Percentiles rank a stretch among this genome's conserved stretches.
Conservation (phyloP, 1,139 yeast species). For the Blastobotrys serpentis region DNA sequence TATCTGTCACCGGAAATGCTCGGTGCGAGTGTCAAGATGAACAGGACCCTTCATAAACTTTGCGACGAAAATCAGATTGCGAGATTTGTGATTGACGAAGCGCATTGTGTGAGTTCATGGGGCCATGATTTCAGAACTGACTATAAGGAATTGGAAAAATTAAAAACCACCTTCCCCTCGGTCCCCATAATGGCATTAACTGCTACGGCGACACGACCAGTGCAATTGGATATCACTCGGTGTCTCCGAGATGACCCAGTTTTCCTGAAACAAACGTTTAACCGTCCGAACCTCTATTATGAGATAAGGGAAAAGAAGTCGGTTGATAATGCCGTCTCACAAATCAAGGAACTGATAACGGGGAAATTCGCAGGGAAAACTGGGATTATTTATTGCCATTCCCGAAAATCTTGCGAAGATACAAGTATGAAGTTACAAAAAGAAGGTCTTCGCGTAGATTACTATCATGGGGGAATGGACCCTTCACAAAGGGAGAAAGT, state of each 20-base stretch:
- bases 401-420: constrained; percentile 84
- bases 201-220: constrained; percentile 95
- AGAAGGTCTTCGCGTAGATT: constrained; percentile 54
- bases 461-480: constrained; percentile 92
- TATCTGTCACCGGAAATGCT: constrained; percentile 97
- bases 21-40: constrained; percentile 70
- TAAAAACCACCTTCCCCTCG: constrained; percentile 70
- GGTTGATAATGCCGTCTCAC: constrained; percentile 48
- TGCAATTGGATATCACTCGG: constrained; percentile 69
- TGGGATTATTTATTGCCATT: constrained; percentile 93
- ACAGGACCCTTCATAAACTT: constrained; percentile 58
- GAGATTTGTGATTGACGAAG: constrained; percentile 92
- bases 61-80: constrained; percentile 62
- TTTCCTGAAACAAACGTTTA: constrained; percentile 70
- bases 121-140: constrained; percentile 99
- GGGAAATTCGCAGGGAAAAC: constrained; percentile 56
- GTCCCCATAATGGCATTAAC: constrained; percentile 95
- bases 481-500: constrained; percentile 68
- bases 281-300: constrained; percentile 80
- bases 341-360: constrained; percentile 58
- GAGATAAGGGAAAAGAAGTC: constrained; percentile 67
- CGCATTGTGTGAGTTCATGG: constrained; percentile 98
- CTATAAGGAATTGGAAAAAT: constrained; percentile 74
- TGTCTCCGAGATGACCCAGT: constrained; percentile 45
- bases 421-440: constrained; percentile 61